Base-by-base conservation (phyloP, 106 monocot species). In the Vanilla planifolia region DNA sequence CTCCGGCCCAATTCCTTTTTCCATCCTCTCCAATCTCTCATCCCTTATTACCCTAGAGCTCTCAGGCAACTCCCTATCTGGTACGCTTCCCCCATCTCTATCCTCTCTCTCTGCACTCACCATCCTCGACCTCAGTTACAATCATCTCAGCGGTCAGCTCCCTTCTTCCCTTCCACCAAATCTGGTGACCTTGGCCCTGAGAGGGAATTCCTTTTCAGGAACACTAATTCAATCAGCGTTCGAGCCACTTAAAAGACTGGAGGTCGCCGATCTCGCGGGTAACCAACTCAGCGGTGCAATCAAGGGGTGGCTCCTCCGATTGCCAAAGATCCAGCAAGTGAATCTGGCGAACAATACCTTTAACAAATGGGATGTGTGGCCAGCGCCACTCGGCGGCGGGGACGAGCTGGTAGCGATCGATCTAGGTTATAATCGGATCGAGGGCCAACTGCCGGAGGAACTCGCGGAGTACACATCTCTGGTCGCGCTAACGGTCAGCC, bases 281-380 rank as follows among this genome's bases (percentile, higher is more conserved):
- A 89, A 89, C 60, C 43, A 37, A 11, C 35, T 89, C 32, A 2
- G 32, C 1, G 89, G 89, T 13, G 51, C n/a, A 2, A 6, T 89
- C 0, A 81, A 72, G n/a, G 71, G 42, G 0, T 89, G 84, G 84
- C 73, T 89, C 25, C 62, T 84, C 17, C 73, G 50, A 16, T 48
- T 89, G 23, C 83, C 89, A 5, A 74, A 77, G n/a, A 29, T 89
- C 8, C 83, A 89, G 63, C 89, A 89, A 43, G 52, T 80, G 6
- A 59, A 83, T 45, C 62, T 84, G 8, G 70, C 84, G 6, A 89
- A 89, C 59, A 89, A 89, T 58, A 84, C 65, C 48, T 40, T 89
- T 10, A 43, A 47, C 0, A 30, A 28, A 16, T 3, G 83, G 20
- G 30, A 65, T 16, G 71, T 72, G 8, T 48, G 43, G 51, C 41